Evolutionary conservation across 1,284 basidiomycete genomes (phyloP), one percentile per base, ranked within the genome.

Genomic region (Austroboletus rostrupii): DNA sequence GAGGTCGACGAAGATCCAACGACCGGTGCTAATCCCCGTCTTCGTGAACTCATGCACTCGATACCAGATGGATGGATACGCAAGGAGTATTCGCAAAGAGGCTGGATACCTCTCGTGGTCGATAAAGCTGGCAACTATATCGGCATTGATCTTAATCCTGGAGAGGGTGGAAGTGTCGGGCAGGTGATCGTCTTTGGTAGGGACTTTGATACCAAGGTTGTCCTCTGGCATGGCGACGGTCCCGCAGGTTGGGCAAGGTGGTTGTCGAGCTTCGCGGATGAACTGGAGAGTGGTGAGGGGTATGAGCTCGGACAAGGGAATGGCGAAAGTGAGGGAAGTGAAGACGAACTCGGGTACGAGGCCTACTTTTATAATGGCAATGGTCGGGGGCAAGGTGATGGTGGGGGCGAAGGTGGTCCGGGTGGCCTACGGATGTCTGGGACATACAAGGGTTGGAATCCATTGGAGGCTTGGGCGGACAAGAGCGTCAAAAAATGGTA

Each of bases 151-250:
- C 79, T 99, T 53, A 92, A 87, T 68, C 96, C 96, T 5, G 90
- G 73, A 19, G 81, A 85, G 55, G 69, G 71, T 37, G 96, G 94
- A 43, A 69, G 81, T 2, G 76, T 82, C 45, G 97, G 96, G 5
- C 96, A 99, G 68, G 94, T 97, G 45, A 98, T 99, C 55, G 85
- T 98, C 43, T 99, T 98, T 69, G 96, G 96, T 13, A 81, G 96
- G 47, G 96, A 99, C 66, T 97, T 99, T 70, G 96, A 99, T 69
- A 91, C 93, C 21, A 99, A 99, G 69, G 91, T 97, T 37, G 96
- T 98, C 31, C 76, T 98, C 45, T 95, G 88, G 83, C 78, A 80
- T 50, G 94, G 93, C 6, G 94, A 98, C 55, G 94, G 95, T 16
- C 77, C 81, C 33, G 85, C 82, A 12, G 96, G 96, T 5, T 99